These are phyloP conservation scores for Lactifluus piperatus DNA, from an alignment of 768 basidiomycete species.

Conservation along the genomic window DNA sequence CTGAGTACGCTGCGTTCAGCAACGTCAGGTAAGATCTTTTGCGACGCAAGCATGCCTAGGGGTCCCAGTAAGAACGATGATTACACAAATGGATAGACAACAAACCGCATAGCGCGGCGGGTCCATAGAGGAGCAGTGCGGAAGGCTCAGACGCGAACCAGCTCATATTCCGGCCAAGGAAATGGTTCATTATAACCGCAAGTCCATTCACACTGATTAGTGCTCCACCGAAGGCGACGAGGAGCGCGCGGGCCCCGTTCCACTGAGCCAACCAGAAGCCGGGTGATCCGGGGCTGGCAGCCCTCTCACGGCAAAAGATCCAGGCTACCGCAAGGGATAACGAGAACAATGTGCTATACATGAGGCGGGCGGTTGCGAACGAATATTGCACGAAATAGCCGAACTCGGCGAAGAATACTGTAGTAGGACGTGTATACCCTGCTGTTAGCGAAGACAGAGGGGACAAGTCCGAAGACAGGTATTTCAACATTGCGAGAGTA, in stretches of 20 bases:
- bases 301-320: conserved; percentile 29
- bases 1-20: conserved; percentile 55
- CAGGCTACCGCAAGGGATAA: conserved; percentile 39
- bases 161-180: conserved; percentile 63
- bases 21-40: conserved; percentile 44
- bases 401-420: conserved; percentile 71
- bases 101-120: conserved; percentile 64
- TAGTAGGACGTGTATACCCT: conserved; percentile 44
- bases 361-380: conserved; percentile 55
- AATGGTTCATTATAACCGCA: conserved; percentile 56
- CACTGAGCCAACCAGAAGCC: conserved; percentile 35
- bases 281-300: conserved; percentile 16
- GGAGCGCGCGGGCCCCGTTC: conserved; percentile 41
- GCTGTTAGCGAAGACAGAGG: conserved; percentile 57
- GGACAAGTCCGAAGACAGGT: conserved; percentile 61
- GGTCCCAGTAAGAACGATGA: neutral
- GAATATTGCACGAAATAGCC: conserved; percentile 68
- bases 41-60: conserved; percentile 54
- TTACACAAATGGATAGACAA: conserved; percentile 8
- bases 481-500: conserved; percentile 63
- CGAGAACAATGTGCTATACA: conserved; percentile 47
- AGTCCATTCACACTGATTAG: conserved; percentile 58
- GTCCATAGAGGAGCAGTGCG: conserved; percentile 61
- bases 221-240: conserved; percentile 45
- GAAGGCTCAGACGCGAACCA: conserved; percentile 76